Percentiles rank a stretch among this genome's conserved stretches.
Conservation (phyloP, 2,329 filamentous ascomycete species). For the Cephalotrichum gorgonifer region DNA sequence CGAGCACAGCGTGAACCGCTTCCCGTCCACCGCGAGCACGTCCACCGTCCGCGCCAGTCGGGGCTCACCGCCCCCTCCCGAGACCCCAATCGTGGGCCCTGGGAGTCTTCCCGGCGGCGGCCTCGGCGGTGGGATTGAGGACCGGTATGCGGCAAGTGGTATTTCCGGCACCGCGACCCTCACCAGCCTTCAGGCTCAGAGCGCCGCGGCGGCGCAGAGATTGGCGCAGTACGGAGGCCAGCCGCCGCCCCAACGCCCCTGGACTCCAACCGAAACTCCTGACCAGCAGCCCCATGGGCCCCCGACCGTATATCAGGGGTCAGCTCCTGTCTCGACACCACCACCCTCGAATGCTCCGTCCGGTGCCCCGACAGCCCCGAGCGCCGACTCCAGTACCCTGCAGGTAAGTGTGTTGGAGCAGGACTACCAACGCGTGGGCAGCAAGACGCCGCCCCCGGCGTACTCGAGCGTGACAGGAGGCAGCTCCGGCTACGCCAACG, state of each 20-base stretch:
- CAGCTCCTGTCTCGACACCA: slow-evolving; percentile 54
- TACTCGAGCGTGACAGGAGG: slow-evolving; percentile 67
- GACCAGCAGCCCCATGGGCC: slow-evolving; percentile 81
- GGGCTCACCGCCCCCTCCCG: slow-evolving; percentile 88
- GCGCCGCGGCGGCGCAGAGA: slow-evolving; percentile 71
- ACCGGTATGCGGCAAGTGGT: slow-evolving; percentile 80
- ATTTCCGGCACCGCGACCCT: slow-evolving; percentile 80
- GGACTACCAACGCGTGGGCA: slow-evolving; percentile 74
- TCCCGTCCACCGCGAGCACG: slow-evolving; percentile 77
- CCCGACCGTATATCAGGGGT: slow-evolving; percentile 84
- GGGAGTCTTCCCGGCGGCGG: slow-evolving; percentile 62
- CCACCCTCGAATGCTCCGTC: slow-evolving; percentile 29
- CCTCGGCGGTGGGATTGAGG: slow-evolving; percentile 74
- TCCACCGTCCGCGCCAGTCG: slow-evolving; percentile 87
- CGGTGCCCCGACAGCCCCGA: slow-evolving; percentile 14
- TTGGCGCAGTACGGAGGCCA: slow-evolving; percentile 61
- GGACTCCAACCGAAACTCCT: slow-evolving; percentile 90
- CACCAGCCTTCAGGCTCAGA: slow-evolving; percentile 59
- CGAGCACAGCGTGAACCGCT: slow-evolving; percentile 47
- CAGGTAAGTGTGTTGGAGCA: slow-evolving; percentile 69
- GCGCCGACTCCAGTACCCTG: slow-evolving; percentile 23
- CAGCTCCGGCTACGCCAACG: slow-evolving; percentile 59
- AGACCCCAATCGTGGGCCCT: slow-evolving; percentile 74
- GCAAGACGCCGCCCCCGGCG: slow-evolving; percentile 83
- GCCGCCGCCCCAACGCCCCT: slow-evolving; percentile 49